Conservation (phyloP, 768 basidiomycete species). For the Tylopilus rubrobrunneus region DNA sequence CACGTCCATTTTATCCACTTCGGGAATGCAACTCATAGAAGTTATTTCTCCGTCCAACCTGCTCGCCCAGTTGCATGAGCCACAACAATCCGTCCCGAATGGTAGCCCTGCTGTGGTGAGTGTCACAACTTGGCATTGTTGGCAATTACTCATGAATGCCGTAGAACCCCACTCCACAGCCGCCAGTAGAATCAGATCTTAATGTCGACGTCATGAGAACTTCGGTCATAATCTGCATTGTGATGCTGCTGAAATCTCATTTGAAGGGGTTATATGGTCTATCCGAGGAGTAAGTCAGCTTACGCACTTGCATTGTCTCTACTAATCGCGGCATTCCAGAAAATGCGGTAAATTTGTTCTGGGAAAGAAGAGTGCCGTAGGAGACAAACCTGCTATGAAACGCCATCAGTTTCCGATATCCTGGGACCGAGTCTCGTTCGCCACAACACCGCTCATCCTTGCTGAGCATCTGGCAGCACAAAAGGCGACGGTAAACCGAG, state of each 20-base stretch:
- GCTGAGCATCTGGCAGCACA: conserved; percentile 60
- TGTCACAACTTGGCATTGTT: background rate
- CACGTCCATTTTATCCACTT: conserved; percentile 70
- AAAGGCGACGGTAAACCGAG: conserved; percentile 52
- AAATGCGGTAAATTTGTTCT: conserved; percentile 88
- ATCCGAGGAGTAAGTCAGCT: conserved; percentile 77
- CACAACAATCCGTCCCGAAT: conserved; percentile 6
- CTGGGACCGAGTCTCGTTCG: conserved; percentile 75
- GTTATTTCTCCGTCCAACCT: conserved; percentile 67
- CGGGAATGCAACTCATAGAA: conserved; percentile 81
- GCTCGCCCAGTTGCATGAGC: conserved; percentile 53
- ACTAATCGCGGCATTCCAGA: conserved; percentile 35
- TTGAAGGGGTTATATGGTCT: conserved; percentile 80
- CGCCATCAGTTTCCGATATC: conserved; percentile 59
- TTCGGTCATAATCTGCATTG: conserved; percentile 77
- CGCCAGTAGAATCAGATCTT: conserved; percentile 6
- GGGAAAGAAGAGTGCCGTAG: conserved; percentile 86
- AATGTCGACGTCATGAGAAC: conserved; percentile 46
- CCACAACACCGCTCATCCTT: conserved; percentile 53
- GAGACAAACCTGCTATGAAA: conserved; percentile 74
- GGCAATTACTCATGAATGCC: background rate
- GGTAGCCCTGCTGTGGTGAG: conserved; percentile 6
- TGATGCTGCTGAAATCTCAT: conserved; percentile 84
- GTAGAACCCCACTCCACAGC: conserved; percentile 1
- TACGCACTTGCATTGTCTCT: background rate